Evolutionary conservation across 116 monocot genomes (phyloP).

Genomic region (Dioscorea cayenensis): DNA sequence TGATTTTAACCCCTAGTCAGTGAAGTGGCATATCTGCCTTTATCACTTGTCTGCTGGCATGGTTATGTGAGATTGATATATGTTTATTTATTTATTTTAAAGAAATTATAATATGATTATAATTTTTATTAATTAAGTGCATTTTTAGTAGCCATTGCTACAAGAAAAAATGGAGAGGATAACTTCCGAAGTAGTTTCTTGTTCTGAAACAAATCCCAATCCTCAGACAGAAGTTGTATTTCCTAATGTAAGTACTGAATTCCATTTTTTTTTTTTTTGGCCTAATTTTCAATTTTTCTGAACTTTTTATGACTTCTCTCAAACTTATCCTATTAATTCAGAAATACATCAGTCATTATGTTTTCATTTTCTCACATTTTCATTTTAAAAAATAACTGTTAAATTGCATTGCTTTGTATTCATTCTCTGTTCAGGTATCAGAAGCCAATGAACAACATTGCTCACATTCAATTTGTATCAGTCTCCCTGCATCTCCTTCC

Average conservation of each 20-base stretch:
- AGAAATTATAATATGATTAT: no score
- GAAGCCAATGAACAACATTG: background rate
- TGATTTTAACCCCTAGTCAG: no score
- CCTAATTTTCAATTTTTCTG: background rate
- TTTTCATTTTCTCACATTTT: background rate
- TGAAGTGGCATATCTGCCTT: no score
- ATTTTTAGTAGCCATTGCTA: no score
- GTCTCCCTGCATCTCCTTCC: constrained; percentile 23
- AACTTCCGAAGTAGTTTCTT: constrained; percentile 17
- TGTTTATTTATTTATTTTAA: no score
- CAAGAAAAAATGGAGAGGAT: background rate
- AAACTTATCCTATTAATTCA: background rate
- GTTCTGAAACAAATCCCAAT: constrained; percentile 20
- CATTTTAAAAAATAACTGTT: background rate
- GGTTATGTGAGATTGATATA: no score
- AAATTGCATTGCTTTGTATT: background rate
- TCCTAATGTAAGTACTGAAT: constrained; percentile 8
- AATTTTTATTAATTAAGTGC: no score
- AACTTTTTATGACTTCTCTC: background rate
- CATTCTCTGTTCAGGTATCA: constrained; percentile 13
- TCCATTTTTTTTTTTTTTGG: background rate
- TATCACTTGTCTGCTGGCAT: no score
- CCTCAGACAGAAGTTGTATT: background rate
- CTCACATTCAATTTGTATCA: constrained; percentile 9
- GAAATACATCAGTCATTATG: background rate